Base-by-base conservation (phyloP, 257 asterid genomes). In the Mentha longifolia region DNA sequence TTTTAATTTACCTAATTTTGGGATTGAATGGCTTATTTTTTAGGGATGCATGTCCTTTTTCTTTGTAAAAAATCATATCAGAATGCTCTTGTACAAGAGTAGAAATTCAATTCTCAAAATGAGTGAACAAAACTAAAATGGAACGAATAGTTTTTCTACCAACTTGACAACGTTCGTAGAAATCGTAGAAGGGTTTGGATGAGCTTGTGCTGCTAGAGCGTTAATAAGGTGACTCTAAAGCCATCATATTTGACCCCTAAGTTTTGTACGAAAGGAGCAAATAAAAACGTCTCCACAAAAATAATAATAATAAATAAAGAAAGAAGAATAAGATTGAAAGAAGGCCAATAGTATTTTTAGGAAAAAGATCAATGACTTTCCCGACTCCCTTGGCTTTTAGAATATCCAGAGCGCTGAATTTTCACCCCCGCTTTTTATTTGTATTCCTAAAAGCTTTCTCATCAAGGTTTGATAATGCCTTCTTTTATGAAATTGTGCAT, bases 401-500 rank as follows among this genome's bases (percentile, higher is more conserved):
- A 72, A 42, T 35, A 5, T 35, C 39, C 39, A 35, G 3, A 35
- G 39, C 0, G 39, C 39, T 35, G 6, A 35, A 5, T 41, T 57
- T 33, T 45, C 39, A 28, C 55, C 62, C 3, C 70, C 55, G 42
- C 43, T 56, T 65, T 43, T 17, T 2, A 47, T 14, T 33, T 9
- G 62, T 43, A 7, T 58, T 65, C 52, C 30, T 9, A 60, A 65
- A 37, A 41, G 33, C 35, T 41, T 20, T 58, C 61, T 52, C 64
- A 51, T 49, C 51, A 50, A 54, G 51, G 51, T 41, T 60, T 66
- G 65, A 66, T 50, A 35, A 16, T 46, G 70, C 47, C 45, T 58
- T 58, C 50, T 72, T 67, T 51, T 60, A 52, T 46, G 56, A 67
- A 66, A 51, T 65, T 60, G 11, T 30, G 61, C 47, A 56, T 25